These are phyloP conservation scores for Gillenia trifoliata DNA, from an alignment of 306 rosid species.

Conservation along the genomic window DNA sequence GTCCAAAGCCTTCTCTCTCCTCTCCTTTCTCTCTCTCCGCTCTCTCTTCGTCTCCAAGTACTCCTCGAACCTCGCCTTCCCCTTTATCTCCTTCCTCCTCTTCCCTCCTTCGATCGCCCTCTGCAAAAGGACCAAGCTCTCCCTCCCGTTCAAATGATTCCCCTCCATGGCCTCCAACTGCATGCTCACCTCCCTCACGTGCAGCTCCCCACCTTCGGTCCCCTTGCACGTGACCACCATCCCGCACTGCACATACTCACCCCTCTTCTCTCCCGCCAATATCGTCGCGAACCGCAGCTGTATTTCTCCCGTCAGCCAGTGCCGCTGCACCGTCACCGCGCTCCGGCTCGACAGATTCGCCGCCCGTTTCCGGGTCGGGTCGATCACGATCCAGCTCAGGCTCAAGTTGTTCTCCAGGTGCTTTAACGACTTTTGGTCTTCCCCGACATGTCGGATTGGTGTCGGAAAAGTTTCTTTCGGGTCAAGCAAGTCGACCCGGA, in stretches of 20 bases:
- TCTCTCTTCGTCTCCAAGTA: slow-evolving; percentile 38
- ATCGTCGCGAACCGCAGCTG: slow-evolving; percentile 44
- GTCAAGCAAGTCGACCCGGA: slow-evolving; percentile 56
- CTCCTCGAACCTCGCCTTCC: slow-evolving; percentile 29
- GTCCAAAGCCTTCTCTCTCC: slow-evolving; percentile 51
- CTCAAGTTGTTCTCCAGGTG: slow-evolving; percentile 46
- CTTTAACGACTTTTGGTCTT: slow-evolving; percentile 26
- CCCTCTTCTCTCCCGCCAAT: slow-evolving; percentile 25
- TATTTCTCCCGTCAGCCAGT: slow-evolving; percentile 62
- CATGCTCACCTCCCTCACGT: slow-evolving; percentile 63
- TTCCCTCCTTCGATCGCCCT: slow-evolving; percentile 40
- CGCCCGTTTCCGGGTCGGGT: slow-evolving; percentile 46
- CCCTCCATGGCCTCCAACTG: slow-evolving; percentile 67
- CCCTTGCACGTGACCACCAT: slow-evolving; percentile 63
- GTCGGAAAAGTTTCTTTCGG: slow-evolving; percentile 50
- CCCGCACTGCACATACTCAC: slow-evolving; percentile 35
- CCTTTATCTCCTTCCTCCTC: slow-evolving; percentile 38
- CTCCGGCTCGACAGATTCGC: slow-evolving; percentile 59
- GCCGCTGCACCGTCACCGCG: slow-evolving; percentile 45
- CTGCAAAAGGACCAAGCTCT: slow-evolving; percentile 48
- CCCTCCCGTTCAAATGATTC: slow-evolving; percentile 55
- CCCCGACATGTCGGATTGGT: slow-evolving; percentile 19
- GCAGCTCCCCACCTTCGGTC: slow-evolving; percentile 47
- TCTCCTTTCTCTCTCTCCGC: slow-evolving; percentile 32
- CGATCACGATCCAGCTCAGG: slow-evolving; percentile 74